Evolutionary conservation across 495 filamentous ascomycete species (phyloP).

Genomic region (Penicillium ucsense): DNA sequence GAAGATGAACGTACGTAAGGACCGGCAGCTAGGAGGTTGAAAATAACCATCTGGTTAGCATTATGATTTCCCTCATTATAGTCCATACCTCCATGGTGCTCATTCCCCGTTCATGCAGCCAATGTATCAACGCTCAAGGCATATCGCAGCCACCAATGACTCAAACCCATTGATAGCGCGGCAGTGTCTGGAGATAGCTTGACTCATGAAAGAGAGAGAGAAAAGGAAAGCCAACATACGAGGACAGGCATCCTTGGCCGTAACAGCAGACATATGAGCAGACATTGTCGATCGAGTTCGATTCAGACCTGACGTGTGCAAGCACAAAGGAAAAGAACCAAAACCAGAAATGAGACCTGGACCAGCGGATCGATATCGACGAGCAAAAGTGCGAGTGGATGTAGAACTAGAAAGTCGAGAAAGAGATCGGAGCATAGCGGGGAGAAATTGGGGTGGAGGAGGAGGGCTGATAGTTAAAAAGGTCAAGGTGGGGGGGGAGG

Average conservation of each 20-base stretch:
- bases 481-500: not conserved
- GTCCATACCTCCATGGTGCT: too few species aligned
- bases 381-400: slow-evolving; percentile 5
- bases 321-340: too few species aligned
- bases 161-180: not conserved
- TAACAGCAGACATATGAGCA: slow-evolving; percentile 26
- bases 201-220: not conserved
- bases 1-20: slow-evolving; percentile 40
- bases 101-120: too few species aligned
- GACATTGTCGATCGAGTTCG: slow-evolving; percentile 21
- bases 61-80: too few species aligned
- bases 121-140: too few species aligned
- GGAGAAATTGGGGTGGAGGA: not conserved
- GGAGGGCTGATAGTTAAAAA: not conserved
- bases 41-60: not conserved
- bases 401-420: slow-evolving; percentile 14
- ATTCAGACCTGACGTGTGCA: too few species aligned
- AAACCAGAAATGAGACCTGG: not conserved
- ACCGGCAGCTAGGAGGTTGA: slow-evolving; percentile 35
- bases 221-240: slow-evolving; percentile 23
- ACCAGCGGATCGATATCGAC: not conserved
- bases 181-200: not conserved
- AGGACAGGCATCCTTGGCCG: slow-evolving; percentile 38
- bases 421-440: slow-evolving; percentile 18
- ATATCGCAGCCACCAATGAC: not conserved